Evolutionary conservation across 345 rosid genomes (phyloP).

Genomic region (Pugionium cornutum): DNA sequence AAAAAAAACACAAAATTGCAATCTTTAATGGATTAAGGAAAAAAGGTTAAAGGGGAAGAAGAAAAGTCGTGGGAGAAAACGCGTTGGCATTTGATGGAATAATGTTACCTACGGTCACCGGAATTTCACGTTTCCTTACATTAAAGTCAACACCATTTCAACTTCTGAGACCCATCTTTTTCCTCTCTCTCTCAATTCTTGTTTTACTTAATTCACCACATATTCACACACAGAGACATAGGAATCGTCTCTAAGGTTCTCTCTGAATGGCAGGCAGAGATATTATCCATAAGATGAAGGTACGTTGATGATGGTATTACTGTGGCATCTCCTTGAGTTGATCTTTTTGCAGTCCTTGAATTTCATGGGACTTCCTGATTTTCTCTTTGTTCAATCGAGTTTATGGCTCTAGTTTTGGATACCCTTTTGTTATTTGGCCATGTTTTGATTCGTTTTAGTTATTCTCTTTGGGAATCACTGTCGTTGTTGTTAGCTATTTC

Average conservation of each 20-base stretch:
- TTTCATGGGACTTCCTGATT: not conserved
- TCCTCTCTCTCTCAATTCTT: too few relatives aligned
- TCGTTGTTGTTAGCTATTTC: slow-evolving; percentile 4
- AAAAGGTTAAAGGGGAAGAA: not conserved
- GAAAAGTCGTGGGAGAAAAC: not conserved
- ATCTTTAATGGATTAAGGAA: too few relatives aligned
- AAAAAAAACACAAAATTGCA: too few relatives aligned
- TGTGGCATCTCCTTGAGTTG: slow-evolving; percentile 21
- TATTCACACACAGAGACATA: not conserved
- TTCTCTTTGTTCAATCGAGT: not conserved
- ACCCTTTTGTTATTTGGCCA: slow-evolving; percentile 3
- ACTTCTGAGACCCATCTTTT: too few relatives aligned
- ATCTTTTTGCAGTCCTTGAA: too few relatives aligned
- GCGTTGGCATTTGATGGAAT: not conserved
- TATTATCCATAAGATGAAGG: slow-evolving; percentile 82
- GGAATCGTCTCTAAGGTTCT: not conserved
- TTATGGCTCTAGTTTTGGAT: not conserved
- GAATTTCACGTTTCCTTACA: not conserved
- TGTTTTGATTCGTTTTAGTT: not conserved
- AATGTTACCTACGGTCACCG: not conserved
- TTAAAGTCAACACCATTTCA: too few relatives aligned
- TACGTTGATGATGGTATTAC: slow-evolving; percentile 16
- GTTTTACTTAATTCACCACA: too few relatives aligned
- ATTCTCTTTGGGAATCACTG: slow-evolving; percentile 2
- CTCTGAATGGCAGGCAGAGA: slow-evolving; percentile 49